Percentiles rank a stretch among this genome's conserved stretches.
Conservation (phyloP, 768 basidiomycete species). For the Suillus lakei region DNA sequence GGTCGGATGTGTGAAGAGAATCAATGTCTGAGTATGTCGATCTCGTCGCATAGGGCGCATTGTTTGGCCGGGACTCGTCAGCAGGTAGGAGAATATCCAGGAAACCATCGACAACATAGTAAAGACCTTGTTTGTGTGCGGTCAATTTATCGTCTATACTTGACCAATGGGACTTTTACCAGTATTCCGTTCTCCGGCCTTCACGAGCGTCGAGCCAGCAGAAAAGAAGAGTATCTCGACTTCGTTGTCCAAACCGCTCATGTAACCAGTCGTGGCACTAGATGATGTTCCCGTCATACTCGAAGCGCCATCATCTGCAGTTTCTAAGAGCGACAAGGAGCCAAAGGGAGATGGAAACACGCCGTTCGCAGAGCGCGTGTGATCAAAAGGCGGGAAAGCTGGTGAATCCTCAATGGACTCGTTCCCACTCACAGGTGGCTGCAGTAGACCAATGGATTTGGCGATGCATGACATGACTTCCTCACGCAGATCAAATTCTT, state of each 20-base stretch:
- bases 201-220: slow-evolving; percentile 83
- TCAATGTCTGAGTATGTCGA: slow-evolving; percentile 38
- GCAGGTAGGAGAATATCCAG: slow-evolving; percentile 85
- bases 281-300: slow-evolving; percentile 68
- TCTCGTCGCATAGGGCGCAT: slow-evolving; percentile 15
- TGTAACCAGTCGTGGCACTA: slow-evolving; percentile 53
- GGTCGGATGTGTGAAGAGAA: slow-evolving; percentile 39
- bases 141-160: slow-evolving; percentile 14
- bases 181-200: slow-evolving; percentile 87
- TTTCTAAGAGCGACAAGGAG: slow-evolving; percentile 72
- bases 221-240: slow-evolving; percentile 95
- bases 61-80: slow-evolving; percentile 32
- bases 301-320: slow-evolving; percentile 68
- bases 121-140: slow-evolving; percentile 57
- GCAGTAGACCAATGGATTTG: slow-evolving; percentile 92
- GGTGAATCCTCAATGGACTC: slow-evolving; percentile 74
- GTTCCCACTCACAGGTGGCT: slow-evolving; percentile 76
- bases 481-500: slow-evolving; percentile 93
- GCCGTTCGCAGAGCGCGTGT: slow-evolving; percentile 37
- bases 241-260: slow-evolving; percentile 92
- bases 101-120: slow-evolving; percentile 96
- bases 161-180: slow-evolving; percentile 47
- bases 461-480: slow-evolving; percentile 98
- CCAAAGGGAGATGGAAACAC: slow-evolving; percentile 70
- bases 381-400: slow-evolving; percentile 53